phyloP scores from a whole-genome alignment of 2,329 filamentous ascomycete genomes.

The Nemania diffusa region DNA sequence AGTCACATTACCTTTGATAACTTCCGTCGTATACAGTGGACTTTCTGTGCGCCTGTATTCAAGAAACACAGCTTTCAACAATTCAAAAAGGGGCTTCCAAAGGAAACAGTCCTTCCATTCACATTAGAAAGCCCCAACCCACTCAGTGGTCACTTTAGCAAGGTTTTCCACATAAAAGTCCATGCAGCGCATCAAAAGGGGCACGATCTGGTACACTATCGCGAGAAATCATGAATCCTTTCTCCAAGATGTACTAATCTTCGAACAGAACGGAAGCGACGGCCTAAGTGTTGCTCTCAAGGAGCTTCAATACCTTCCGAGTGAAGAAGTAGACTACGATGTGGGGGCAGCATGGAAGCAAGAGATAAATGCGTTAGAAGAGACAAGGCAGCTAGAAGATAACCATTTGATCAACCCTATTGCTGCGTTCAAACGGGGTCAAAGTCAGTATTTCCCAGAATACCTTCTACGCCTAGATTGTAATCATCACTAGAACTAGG shows the following conservation, averaged over 20 bases:
- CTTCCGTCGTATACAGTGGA: constrained; percentile 23
- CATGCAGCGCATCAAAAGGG: constrained; percentile 16
- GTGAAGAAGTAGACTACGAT: not conserved
- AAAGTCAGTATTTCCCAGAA: constrained; percentile 10
- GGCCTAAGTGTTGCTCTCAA: constrained; percentile 17
- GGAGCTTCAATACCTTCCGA: not conserved
- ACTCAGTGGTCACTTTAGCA: constrained; percentile 22
- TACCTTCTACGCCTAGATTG: not conserved
- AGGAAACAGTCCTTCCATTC: constrained; percentile 18
- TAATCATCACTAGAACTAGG: too few relatives aligned
- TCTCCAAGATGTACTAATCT: not conserved
- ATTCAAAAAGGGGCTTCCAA: constrained; percentile 8
- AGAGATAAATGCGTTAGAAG: constrained; percentile 17
- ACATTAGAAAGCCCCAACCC: constrained; percentile 1
- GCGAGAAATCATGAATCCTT: not conserved
- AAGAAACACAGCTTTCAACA: not conserved
- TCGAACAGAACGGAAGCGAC: not conserved
- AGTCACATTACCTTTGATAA: not conserved
- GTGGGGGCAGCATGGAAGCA: constrained; percentile 3
- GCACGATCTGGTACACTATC: not conserved
- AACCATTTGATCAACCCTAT: constrained; percentile 24
- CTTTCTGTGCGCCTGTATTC: constrained; percentile 27
- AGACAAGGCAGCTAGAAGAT: constrained; percentile 50
- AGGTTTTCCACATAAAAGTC: constrained; percentile 16
- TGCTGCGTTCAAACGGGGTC: constrained; percentile 27